Evolutionary conservation across 306 rosid genomes (phyloP).

Genomic region (Vigna radiata): DNA sequence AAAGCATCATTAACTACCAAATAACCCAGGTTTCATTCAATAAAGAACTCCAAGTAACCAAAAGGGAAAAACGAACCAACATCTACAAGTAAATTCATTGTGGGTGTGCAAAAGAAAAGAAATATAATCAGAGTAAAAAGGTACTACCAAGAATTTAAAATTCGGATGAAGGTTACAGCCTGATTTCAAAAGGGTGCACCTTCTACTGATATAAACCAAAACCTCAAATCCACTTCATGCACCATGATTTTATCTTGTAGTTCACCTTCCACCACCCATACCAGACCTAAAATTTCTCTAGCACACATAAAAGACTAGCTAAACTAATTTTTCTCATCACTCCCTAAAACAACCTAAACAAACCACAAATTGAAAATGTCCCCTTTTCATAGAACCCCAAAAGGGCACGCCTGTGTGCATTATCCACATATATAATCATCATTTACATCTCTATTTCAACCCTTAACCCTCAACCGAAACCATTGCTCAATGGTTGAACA

Average conservation of each 20-base stretch:
- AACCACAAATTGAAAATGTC: neutral
- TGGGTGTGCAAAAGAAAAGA: slow-evolving; percentile 13
- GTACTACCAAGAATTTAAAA: neutral
- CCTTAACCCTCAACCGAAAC: slow-evolving; percentile 15
- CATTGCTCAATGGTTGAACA: slow-evolving; percentile 24
- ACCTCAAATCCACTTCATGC: slow-evolving; percentile 18
- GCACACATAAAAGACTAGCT: slow-evolving; percentile 15
- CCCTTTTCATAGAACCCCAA: slow-evolving; percentile 1
- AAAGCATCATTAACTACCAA: slow-evolving; percentile 10
- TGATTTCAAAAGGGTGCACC: slow-evolving; percentile 19
- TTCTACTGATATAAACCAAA: slow-evolving; percentile 26
- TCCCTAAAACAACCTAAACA: neutral
- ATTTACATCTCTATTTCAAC: neutral
- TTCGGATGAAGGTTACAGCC: neutral
- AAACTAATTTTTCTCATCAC: neutral
- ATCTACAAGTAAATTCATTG: neutral
- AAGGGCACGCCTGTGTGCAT: neutral
- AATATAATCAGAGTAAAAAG: neutral
- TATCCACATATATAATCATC: slow-evolving; percentile 11
- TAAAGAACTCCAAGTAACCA: neutral
- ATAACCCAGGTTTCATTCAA: slow-evolving; percentile 1
- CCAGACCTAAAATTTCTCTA: slow-evolving; percentile 13
- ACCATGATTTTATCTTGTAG: slow-evolving; percentile 8
- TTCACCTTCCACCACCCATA: neutral
- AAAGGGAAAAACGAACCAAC: slow-evolving; percentile 4